phyloP scores from a whole-genome alignment of 768 basidiomycete species.

The Suillus bovinus region DNA sequence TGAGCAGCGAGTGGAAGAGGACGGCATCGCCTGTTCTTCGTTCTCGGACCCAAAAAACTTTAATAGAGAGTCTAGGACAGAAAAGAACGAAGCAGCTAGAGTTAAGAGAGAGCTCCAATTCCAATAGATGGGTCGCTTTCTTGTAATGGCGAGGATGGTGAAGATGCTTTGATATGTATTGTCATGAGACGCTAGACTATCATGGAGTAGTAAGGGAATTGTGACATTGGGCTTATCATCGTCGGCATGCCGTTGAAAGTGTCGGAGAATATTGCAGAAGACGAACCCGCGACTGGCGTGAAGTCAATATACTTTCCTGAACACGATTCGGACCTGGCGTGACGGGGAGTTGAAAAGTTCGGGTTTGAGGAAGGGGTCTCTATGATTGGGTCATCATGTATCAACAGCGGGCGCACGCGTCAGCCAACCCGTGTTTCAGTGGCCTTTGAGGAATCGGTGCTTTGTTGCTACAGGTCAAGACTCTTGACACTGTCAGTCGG shows the following conservation, averaged over 20 bases:
- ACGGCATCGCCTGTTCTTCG: neutral
- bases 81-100: constrained; percentile 11
- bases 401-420: neutral
- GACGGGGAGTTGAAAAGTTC: constrained; percentile 19
- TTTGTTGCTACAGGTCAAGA: too few species aligned
- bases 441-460: too few species aligned
- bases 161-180: constrained; percentile 20
- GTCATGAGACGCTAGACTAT: constrained; percentile 6
- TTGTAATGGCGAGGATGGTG: constrained; percentile 14
- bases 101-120: constrained; percentile 20
- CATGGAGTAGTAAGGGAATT: constrained; percentile 9
- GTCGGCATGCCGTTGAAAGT: too few species aligned
- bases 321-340: constrained; percentile 17
- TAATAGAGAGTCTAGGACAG: constrained; percentile 1
- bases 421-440: constrained; percentile 2
- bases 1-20: constrained; percentile 17
- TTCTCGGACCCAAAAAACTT: neutral
- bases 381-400: constrained; percentile 12
- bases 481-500: too few species aligned
- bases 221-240: constrained; percentile 54
- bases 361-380: constrained; percentile 16
- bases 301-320: constrained; percentile 13
- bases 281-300: constrained; percentile 22
- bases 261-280: too few species aligned
- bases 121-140: constrained; percentile 17